Evolutionary conservation across 1,284 basidiomycete species (phyloP).

Genomic region (Microbotryum violaceum): DNA sequence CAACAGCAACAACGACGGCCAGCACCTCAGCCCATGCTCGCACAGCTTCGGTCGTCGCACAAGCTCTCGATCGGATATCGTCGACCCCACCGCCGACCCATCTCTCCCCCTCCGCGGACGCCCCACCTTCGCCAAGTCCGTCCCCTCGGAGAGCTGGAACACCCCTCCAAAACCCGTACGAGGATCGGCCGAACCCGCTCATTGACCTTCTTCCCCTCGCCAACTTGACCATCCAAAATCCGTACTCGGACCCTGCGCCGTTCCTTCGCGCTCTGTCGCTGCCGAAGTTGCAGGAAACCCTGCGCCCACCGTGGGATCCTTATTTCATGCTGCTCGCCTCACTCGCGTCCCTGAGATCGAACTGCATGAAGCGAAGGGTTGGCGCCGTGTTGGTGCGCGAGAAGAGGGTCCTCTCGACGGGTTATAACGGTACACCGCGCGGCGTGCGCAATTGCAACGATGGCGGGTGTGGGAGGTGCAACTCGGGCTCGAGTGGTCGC

Average conservation of each 20-base stretch:
- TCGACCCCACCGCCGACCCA: constrained; percentile 18
- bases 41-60: background rate
- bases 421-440: constrained; percentile 95
- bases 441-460: constrained; percentile 82
- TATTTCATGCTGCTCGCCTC: constrained; percentile 94
- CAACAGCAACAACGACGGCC: constrained; percentile 1
- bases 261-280: constrained; percentile 59
- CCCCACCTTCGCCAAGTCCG: constrained; percentile 16
- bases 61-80: background rate
- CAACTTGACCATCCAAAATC: constrained; percentile 64
- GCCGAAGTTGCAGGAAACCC: constrained; percentile 59
- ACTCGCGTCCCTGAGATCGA: constrained; percentile 77
- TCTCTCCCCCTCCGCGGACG: constrained; percentile 42
- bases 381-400: constrained; percentile 44
- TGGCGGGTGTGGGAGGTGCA: constrained; percentile 74
- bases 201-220: constrained; percentile 39
- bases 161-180: background rate
- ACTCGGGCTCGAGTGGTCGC: constrained; percentile 39
- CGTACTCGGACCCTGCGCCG: constrained; percentile 55
- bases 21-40: background rate
- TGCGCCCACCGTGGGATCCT: constrained; percentile 83
- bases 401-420: constrained; percentile 84
- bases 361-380: constrained; percentile 72
- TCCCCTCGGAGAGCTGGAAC: background rate
- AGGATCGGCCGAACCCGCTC: constrained; percentile 14